Conservation (phyloP, 495 filamentous ascomycete species). For the Aspergillus saccharolyticus region DNA sequence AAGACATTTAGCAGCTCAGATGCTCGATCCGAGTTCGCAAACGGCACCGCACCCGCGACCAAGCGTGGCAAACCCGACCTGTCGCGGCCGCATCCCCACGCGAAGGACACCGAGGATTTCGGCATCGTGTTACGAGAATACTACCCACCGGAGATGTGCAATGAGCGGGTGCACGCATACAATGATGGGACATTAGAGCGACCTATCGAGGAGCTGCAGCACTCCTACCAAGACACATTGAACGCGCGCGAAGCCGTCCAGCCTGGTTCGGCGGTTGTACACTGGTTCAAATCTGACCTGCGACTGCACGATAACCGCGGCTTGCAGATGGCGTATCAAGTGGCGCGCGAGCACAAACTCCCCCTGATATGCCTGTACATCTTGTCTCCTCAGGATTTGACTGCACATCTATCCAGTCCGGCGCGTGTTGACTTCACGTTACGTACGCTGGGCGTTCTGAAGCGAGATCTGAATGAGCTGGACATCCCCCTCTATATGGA, state of each 20-base stretch:
- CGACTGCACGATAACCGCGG: slow-evolving; percentile 70
- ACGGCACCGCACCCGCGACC: slow-evolving; percentile 7
- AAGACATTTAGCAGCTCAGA: slow-evolving; percentile 15
- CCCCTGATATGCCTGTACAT: slow-evolving; percentile 75
- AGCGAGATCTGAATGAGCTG: slow-evolving; percentile 59
- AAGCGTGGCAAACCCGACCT: slow-evolving; percentile 23
- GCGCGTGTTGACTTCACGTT: slow-evolving; percentile 76
- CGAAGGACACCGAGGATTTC: slow-evolving; percentile 52
- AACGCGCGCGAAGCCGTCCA: slow-evolving; percentile 37
- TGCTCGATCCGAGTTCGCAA: slow-evolving; percentile 2
- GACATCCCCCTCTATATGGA: slow-evolving; percentile 79
- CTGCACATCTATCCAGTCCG: slow-evolving; percentile 71
- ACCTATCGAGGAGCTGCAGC: slow-evolving; percentile 60
- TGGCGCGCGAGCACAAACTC: slow-evolving; percentile 57
- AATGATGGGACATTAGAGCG: slow-evolving; percentile 58
- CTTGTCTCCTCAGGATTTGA: slow-evolving; percentile 78
- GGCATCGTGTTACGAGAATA: slow-evolving; percentile 72
- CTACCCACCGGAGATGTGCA: slow-evolving; percentile 83
- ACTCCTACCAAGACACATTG: slow-evolving; percentile 49
- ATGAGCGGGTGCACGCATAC: slow-evolving; percentile 67
- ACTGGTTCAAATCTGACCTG: slow-evolving; percentile 90
- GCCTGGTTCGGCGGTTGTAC: slow-evolving; percentile 63
- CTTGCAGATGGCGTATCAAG: slow-evolving; percentile 60
- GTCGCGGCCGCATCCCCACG: slow-evolving; percentile 31
- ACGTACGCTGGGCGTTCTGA: slow-evolving; percentile 59